These are phyloP conservation scores for Daldinia bambusicola DNA, from an alignment of 495 filamentous ascomycete genomes.

Conservation along the genomic window DNA sequence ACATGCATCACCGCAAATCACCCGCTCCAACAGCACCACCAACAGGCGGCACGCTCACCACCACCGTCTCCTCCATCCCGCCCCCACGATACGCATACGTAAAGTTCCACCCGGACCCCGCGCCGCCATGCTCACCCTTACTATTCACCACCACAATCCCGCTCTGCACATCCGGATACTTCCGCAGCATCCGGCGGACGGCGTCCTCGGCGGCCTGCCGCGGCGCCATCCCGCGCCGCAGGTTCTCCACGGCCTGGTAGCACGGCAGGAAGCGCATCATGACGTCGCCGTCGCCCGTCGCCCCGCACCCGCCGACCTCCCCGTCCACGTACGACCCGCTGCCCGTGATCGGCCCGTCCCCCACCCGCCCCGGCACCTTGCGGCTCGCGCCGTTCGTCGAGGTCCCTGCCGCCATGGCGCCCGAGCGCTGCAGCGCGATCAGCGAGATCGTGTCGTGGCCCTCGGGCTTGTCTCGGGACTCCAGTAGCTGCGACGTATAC, in stretches of 20 bases:
- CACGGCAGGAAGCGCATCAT: constrained; percentile 64
- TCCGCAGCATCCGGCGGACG: constrained; percentile 56
- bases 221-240: constrained; percentile 57
- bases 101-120: constrained; percentile 60
- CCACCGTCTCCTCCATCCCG: constrained; percentile 53
- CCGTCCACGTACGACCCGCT: constrained; percentile 62
- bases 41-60: constrained; percentile 52
- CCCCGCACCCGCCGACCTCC: constrained; percentile 60
- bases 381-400: constrained; percentile 61
- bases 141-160: constrained; percentile 58
- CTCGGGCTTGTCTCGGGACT: constrained; percentile 10
- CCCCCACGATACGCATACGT: constrained; percentile 59
- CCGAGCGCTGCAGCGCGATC: constrained; percentile 52
- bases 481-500: constrained; percentile 1
- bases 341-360: constrained; percentile 60
- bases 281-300: constrained; percentile 61
- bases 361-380: constrained; percentile 60
- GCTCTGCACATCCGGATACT: constrained; percentile 55
- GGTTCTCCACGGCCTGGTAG: constrained; percentile 61
- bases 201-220: constrained; percentile 56
- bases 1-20: constrained; percentile 21
- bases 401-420: constrained; percentile 59
- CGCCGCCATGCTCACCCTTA: constrained; percentile 56
- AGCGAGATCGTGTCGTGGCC: constrained; percentile 62
- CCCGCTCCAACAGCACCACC: constrained; percentile 6